Conservation (phyloP, 371 early-diverging fungal genomes). For the Mortierella sp. region DNA sequence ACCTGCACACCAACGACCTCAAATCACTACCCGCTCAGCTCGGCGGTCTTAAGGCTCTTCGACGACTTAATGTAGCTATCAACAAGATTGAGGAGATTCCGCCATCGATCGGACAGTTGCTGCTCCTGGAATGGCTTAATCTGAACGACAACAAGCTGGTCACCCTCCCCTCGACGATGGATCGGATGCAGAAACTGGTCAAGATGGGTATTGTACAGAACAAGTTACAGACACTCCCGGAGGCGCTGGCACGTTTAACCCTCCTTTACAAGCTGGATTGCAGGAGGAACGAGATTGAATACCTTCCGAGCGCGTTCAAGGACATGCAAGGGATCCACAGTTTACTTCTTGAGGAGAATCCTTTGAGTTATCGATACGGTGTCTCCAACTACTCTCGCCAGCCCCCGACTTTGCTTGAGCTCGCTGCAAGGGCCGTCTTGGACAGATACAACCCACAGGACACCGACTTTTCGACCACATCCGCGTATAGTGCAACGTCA, state of each 20-base stretch:
- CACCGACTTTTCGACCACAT: neutral
- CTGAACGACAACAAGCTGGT: conserved; percentile 76
- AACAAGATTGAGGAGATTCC: conserved; percentile 71
- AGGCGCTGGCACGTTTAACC: conserved; percentile 57
- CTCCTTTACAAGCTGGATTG: conserved; percentile 67
- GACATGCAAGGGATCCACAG: conserved; percentile 53
- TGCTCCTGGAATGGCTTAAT: conserved; percentile 77
- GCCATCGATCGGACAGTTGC: conserved; percentile 64
- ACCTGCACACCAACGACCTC: conserved; percentile 74
- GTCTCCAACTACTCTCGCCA: conserved; percentile 26
- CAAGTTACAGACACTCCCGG: conserved; percentile 65
- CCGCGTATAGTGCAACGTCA: neutral
- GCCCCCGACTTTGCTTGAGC: conserved; percentile 38
- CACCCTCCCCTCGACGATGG: conserved; percentile 66
- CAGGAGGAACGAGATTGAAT: conserved; percentile 64
- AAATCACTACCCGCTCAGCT: conserved; percentile 57
- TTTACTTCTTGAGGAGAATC: conserved; percentile 51
- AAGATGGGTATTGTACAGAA: conserved; percentile 83
- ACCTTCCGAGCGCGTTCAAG: conserved; percentile 64
- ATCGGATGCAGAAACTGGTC: conserved; percentile 67
- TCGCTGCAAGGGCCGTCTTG: conserved; percentile 47
- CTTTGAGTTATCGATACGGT: conserved; percentile 39
- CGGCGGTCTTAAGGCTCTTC: conserved; percentile 57
- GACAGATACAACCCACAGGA: conserved; percentile 36
- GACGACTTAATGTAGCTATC: conserved; percentile 75